Evolutionary conservation across 805 yeast species (phyloP).

Genomic region (Wickerhamomyces queroliae): DNA sequence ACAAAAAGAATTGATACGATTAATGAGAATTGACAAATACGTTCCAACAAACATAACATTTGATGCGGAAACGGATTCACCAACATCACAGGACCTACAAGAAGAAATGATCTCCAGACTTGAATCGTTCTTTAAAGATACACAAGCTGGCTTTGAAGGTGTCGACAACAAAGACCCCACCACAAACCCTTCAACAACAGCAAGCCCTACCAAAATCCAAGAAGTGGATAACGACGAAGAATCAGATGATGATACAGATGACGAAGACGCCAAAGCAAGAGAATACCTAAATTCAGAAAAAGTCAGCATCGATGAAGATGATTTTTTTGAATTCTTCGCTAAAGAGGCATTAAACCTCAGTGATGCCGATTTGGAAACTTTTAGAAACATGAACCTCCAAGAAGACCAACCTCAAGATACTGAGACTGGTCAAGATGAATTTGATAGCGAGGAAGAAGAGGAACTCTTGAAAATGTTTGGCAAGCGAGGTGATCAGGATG

Average conservation of each 20-base stretch:
- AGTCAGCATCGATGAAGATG: slow-evolving; percentile 56
- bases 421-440: slow-evolving; percentile 18
- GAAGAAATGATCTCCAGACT: slow-evolving; percentile 21
- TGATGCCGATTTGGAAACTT: slow-evolving; percentile 37
- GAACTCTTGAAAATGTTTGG: slow-evolving; percentile 6
- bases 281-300: slow-evolving; percentile 27
- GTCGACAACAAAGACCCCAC: slow-evolving; percentile 9
- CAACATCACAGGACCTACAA: slow-evolving; percentile 7
- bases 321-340: slow-evolving; percentile 59
- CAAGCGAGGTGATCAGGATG: too few species aligned
- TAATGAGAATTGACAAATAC: slow-evolving; percentile 13
- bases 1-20: slow-evolving; percentile 24
- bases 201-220: background rate
- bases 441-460: slow-evolving; percentile 14
- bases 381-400: slow-evolving; percentile 16
- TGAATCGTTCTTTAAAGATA: slow-evolving; percentile 19
- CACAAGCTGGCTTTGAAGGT: slow-evolving; percentile 19
- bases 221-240: background rate
- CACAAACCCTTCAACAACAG: background rate
- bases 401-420: slow-evolving; percentile 3
- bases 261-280: slow-evolving; percentile 19
- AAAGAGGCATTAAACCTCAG: slow-evolving; percentile 46
- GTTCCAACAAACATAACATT: slow-evolving; percentile 14
- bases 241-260: slow-evolving; percentile 3
- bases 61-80: slow-evolving; percentile 7